Evolutionary conservation across 306 rosid species (phyloP).

Genomic region (Quercus ilex): DNA sequence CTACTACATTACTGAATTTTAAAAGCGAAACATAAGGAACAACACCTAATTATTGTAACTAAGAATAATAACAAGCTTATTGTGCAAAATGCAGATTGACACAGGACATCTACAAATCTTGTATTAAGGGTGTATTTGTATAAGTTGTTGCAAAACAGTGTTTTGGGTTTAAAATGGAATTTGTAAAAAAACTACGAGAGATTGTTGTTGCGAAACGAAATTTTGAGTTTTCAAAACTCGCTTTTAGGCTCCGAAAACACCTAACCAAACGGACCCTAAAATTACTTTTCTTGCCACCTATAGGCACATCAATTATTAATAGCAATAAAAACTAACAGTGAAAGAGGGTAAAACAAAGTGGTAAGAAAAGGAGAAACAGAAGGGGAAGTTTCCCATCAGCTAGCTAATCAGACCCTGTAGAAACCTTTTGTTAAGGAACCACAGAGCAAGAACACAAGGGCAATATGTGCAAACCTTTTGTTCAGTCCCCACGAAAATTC

Average conservation of each 20-base stretch:
- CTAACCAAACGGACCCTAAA: too few species aligned
- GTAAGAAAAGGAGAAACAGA: not conserved
- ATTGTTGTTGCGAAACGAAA: too few species aligned
- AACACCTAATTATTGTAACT: not conserved
- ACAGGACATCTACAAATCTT: not conserved
- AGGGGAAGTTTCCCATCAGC: not conserved
- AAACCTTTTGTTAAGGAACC: not conserved
- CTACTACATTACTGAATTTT: too few species aligned
- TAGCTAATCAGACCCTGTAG: not conserved
- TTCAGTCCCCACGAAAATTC: slow-evolving; percentile 19
- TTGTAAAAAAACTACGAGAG: too few species aligned
- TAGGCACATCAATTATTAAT: not conserved
- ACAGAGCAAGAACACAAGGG: not conserved
- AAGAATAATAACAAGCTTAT: not conserved
- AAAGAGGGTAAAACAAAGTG: not conserved
- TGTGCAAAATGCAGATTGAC: not conserved
- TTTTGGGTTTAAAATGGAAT: too few species aligned
- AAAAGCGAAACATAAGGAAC: too few species aligned
- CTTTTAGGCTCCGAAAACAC: too few species aligned
- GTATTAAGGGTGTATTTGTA: not conserved
- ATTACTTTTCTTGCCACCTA: not conserved
- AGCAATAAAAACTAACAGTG: not conserved
- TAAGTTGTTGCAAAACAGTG: too few species aligned
- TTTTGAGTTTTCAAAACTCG: too few species aligned
- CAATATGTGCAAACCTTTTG: not conserved